Evolutionary conservation across 257 asterid genomes (phyloP).

Genomic region (Osmanthus fragrans): DNA sequence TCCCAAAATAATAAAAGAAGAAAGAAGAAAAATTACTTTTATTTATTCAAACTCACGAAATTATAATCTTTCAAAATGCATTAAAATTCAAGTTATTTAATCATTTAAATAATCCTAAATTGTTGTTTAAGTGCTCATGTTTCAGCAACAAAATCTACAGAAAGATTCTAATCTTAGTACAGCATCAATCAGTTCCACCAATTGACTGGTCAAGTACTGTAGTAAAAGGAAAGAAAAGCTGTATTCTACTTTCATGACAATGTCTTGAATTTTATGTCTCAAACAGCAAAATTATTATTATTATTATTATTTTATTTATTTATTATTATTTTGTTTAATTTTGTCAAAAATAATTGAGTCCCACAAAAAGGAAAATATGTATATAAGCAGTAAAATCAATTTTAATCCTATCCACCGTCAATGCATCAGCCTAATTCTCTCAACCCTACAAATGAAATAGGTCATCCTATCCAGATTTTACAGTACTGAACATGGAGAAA

Average conservation of each 20-base stretch:
- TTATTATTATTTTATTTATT: not conserved
- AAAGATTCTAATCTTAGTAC: too few species aligned
- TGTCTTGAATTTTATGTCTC: not conserved
- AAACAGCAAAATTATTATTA: not conserved
- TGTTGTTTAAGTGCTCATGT: not conserved
- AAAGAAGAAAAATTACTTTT: too few species aligned
- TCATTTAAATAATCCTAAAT: too few species aligned
- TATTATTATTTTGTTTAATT: not conserved
- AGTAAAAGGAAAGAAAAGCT: not conserved
- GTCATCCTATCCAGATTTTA: slow-evolving; percentile 6
- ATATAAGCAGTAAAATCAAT: slow-evolving; percentile 2
- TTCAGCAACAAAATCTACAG: not conserved
- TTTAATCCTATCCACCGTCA: slow-evolving; percentile 32
- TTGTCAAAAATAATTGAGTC: not conserved
- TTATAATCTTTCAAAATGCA: too few species aligned
- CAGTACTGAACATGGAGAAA: slow-evolving; percentile 39
- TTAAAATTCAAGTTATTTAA: too few species aligned
- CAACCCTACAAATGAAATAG: slow-evolving; percentile 36
- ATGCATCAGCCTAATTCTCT: slow-evolving; percentile 49
- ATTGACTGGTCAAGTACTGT: not conserved
- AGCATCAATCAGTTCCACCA: not conserved
- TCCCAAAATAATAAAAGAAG: too few species aligned
- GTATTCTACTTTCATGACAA: not conserved
- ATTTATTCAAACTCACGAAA: too few species aligned
- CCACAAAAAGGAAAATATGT: not conserved